Conservation (phyloP, 2,329 filamentous ascomycete species). For the Trichoderma afroharzianum region DNA sequence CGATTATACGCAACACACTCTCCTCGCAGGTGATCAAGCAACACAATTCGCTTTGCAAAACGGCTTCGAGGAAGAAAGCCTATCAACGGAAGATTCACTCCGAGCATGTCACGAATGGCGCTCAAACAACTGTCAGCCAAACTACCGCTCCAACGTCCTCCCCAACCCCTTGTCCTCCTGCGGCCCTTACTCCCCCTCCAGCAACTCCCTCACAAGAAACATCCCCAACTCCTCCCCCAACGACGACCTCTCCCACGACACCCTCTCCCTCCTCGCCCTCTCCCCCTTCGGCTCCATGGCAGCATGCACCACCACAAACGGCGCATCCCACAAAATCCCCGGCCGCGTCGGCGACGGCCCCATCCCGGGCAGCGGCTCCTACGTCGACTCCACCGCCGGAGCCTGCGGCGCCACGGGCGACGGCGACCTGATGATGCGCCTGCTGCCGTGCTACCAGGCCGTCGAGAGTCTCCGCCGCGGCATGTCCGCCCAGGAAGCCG, state of each 20-base stretch:
- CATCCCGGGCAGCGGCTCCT: constrained; percentile 52
- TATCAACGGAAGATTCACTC: constrained; percentile 41
- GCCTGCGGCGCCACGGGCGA: constrained; percentile 56
- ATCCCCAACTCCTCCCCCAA: not conserved
- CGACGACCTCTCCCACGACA: constrained; percentile 43
- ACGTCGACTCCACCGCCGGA: constrained; percentile 51
- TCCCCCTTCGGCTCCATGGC: constrained; percentile 45
- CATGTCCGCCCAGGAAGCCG: constrained; percentile 45
- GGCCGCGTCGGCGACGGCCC: constrained; percentile 55
- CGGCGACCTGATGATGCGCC: constrained; percentile 56
- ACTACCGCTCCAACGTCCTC: constrained; percentile 46
- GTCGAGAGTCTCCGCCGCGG: constrained; percentile 50
- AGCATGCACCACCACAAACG: constrained; percentile 54
- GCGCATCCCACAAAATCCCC: constrained; percentile 51
- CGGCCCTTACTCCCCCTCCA: constrained; percentile 37
- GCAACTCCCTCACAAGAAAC: constrained; percentile 36
- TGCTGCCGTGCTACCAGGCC: constrained; percentile 55
- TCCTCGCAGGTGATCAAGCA: constrained; percentile 51
- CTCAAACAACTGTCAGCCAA: constrained; percentile 43
- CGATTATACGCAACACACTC: constrained; percentile 48
- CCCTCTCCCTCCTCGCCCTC: constrained; percentile 51
- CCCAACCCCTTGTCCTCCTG: constrained; percentile 43
- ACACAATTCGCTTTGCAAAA: constrained; percentile 51
- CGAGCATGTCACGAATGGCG: constrained; percentile 43
- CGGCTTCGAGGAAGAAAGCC: constrained; percentile 45